Base-by-base conservation (phyloP, 2,329 filamentous ascomycete genomes). In the Trichoderma sp. region DNA sequence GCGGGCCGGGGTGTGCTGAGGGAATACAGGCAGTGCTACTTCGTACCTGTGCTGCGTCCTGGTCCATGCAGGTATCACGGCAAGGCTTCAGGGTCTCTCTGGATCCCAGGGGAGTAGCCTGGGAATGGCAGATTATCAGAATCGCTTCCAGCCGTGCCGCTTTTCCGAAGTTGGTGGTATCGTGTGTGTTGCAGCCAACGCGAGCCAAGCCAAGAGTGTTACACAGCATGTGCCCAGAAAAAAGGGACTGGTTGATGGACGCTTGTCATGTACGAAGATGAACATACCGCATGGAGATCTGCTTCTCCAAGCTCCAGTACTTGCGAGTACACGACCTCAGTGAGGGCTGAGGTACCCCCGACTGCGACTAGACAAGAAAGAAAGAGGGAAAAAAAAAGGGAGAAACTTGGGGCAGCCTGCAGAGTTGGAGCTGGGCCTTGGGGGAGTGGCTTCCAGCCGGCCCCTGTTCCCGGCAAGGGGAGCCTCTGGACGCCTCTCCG, bases 151-250 rank as follows among this genome's bases (percentile, higher is more conserved):
- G 61, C 19, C 61, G 61, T 65, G 61, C 61, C 61, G 61, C n/a
- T 57, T 65, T 57, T 65, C 61, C 61, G 61, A 34, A 34, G 27
- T 27, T 27, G 61, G 61, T 45, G 52, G 52, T 25, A n/a, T 48
- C 17, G 39, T 27, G 50, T 65, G 39, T 27, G 50, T 65, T 65
- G 61, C 60, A 64, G n/a, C 13, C 25, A 54, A 42, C 53, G 60
- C 60, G 60, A 64, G 60, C 50, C 61, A 64, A 64, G 60, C 50
- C 61, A 64, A 64, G 61, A 56, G 34, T 29, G 52, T 42, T 32
- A 34, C 35, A 56, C 50, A 56, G 27, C 35, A 52, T 56, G 22
- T 54, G 52, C 61, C 35, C 61, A 64, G 61, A 32, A 65, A 19
- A 48, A 37, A 15, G 32, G n/a, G 27, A 56, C 9, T n/a, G 25